These are phyloP conservation scores for Aspergillus fischeri DNA, from an alignment of 2,329 filamentous ascomycete genomes.

Conservation along the genomic window DNA sequence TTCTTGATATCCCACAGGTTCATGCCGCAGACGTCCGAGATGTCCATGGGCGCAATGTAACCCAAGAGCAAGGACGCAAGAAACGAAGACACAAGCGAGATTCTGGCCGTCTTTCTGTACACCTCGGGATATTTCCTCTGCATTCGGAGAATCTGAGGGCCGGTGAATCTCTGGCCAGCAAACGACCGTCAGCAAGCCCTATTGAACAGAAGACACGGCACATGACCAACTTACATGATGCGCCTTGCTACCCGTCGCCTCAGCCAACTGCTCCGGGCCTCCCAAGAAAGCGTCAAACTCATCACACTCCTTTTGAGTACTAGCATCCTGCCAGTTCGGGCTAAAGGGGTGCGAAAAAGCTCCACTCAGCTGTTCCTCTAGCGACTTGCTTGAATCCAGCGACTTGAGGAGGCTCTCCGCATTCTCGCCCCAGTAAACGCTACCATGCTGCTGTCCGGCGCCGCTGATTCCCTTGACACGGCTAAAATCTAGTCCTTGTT, in stretches of 20 bases:
- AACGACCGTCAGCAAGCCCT: neutral
- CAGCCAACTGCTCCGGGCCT: slow-evolving; percentile 63
- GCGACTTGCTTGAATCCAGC: slow-evolving; percentile 56
- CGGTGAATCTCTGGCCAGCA: slow-evolving; percentile 73
- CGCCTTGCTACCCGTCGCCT: slow-evolving; percentile 82
- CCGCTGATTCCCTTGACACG: slow-evolving; percentile 79
- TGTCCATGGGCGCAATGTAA: slow-evolving; percentile 80
- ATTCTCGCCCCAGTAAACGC: slow-evolving; percentile 80
- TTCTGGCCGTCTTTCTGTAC: slow-evolving; percentile 74
- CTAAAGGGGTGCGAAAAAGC: slow-evolving; percentile 82
- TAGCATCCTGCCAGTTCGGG: slow-evolving; percentile 97
- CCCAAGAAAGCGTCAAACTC: slow-evolving; percentile 74
- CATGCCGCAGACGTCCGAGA: slow-evolving; percentile 93
- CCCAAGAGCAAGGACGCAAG: slow-evolving; percentile 87
- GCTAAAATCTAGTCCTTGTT: slow-evolving; percentile 66
- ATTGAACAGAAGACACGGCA: neutral
- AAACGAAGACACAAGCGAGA: slow-evolving; percentile 94
- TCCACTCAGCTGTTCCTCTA: slow-evolving; percentile 68
- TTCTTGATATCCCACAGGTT: slow-evolving; percentile 88
- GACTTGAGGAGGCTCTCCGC: slow-evolving; percentile 62
- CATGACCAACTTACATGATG: slow-evolving; percentile 68
- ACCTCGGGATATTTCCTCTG: slow-evolving; percentile 73
- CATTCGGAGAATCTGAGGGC: slow-evolving; percentile 92
- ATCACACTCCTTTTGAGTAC: slow-evolving; percentile 88
- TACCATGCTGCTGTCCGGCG: slow-evolving; percentile 95